A percentile compares a stretch with the other conserved stretches of the same genome.
Conservation (phyloP, 768 basidiomycete species). For the Cyclocybe aegerita region DNA sequence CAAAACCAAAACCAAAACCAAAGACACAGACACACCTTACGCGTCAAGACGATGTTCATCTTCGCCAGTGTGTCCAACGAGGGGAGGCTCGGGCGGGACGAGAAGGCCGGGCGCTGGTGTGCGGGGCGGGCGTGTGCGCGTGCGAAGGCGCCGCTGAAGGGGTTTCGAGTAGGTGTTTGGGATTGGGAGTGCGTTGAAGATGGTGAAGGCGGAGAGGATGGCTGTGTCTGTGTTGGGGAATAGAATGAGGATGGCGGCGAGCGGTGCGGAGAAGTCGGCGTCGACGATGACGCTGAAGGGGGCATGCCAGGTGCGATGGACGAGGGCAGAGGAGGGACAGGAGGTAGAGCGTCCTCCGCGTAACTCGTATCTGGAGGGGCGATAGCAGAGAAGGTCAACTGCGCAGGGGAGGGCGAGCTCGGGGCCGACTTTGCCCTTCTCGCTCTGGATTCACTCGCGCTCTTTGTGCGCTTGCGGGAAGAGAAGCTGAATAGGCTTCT, state of each 20-base stretch:
- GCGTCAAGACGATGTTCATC: conserved; percentile 45
- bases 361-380: conserved; percentile 4
- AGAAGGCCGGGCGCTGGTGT: conserved; percentile 47
- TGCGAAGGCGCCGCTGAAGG: conserved; percentile 3
- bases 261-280: neutral
- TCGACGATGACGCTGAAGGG: too few relatives aligned
- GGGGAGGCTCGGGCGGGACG: conserved; percentile 49
- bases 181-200: neutral
- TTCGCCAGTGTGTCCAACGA: conserved; percentile 47
- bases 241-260: too few relatives aligned
- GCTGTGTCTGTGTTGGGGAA: too few relatives aligned
- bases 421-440: neutral
- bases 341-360: neutral
- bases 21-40: conserved; percentile 40
- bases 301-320: too few relatives aligned
- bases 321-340: too few relatives aligned
- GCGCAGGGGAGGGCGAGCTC: neutral
- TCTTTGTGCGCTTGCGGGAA: neutral
- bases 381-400: neutral
- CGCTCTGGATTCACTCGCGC: neutral
- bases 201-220: conserved; percentile 63
- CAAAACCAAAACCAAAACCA: conserved; percentile 1
- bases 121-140: conserved; percentile 33
- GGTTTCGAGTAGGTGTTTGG: neutral
- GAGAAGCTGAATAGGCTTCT: neutral